Base-by-base conservation (phyloP, 192 early-diverging fungal genomes). In the Coemansia sp. region DNA sequence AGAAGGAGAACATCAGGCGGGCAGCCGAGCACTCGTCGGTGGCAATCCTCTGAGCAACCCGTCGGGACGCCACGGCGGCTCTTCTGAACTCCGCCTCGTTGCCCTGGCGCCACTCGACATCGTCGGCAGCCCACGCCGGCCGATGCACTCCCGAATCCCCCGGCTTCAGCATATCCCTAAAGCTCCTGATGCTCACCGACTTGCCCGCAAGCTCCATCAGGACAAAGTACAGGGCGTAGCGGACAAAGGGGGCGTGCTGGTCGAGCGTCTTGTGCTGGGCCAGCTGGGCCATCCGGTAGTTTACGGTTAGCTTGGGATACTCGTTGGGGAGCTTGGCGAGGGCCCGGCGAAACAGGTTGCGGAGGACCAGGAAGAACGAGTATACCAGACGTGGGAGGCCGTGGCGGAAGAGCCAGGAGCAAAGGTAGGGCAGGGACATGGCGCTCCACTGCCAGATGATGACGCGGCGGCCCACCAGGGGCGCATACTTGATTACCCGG, bases 1-100 rank as follows among this genome's bases (percentile, higher is more conserved):
- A 37, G 11, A 53, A 47, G 11, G 59, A 28, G 18, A 53, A 66
- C 5, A 72, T 54, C 30, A 66, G 43, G 6, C 55, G 50, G 0
- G 63, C 54, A 3, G 54, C 49, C 11, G 70, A 56, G 39, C 70
- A 72, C 14, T 66, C 56, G 26, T 72, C 63, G 0, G 63, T 58
- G 4, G 63, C 58, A 12, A 62, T 20, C 7, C 14, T 11, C 14
- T n/a, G 16, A 7, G 30, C 46, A 12, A 48, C 1, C 0, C 23
- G 20, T 2, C 18, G 21, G 11, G 43, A 17, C 5, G 11, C 18
- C 4, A 16, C 23, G 11, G 18, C 17, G 18, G 18, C 0, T 11
- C 12, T 17, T 11, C 21, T 20, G 23, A 45, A 45, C 17, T 45
- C 23, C 11, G 11, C 18, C 43, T 45, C 43, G 3, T 16, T 45